These are phyloP conservation scores for Aeschynomene evenia DNA, from an alignment of 306 rosid species.

Conservation along the genomic window DNA sequence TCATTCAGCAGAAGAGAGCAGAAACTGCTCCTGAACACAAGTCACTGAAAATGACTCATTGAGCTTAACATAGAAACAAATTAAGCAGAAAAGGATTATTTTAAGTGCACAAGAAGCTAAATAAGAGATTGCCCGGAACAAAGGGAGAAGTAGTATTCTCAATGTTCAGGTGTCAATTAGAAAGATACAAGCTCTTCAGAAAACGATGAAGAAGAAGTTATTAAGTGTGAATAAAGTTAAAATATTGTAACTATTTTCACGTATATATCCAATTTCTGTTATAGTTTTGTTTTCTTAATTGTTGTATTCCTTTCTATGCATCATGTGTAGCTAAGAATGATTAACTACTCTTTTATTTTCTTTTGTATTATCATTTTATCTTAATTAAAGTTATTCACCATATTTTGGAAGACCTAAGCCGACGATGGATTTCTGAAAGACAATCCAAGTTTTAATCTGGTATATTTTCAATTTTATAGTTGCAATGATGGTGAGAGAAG, in stretches of 20 bases:
- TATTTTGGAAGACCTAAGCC: too few relatives aligned
- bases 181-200: not conserved
- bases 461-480: too few relatives aligned
- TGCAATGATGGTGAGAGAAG: too few relatives aligned
- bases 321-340: too few relatives aligned
- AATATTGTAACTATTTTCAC: not conserved
- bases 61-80: not conserved
- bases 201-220: not conserved
- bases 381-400: too few relatives aligned
- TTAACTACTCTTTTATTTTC: too few relatives aligned
- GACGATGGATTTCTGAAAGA: too few relatives aligned
- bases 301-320: too few relatives aligned
- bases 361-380: too few relatives aligned
- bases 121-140: not conserved
- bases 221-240: not conserved
- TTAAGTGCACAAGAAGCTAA: not conserved
- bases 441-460: too few relatives aligned
- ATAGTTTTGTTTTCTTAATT: not conserved
- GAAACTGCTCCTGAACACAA: not conserved
- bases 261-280: conserved; percentile 3
- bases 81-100: conserved; percentile 5
- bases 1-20: not conserved
- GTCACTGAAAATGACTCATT: conserved; percentile 2
- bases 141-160: not conserved
- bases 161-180: conserved; percentile 3